A percentile compares a stretch with the other conserved stretches of the same genome.
Evolutionary conservation across 495 filamentous ascomycete species (phyloP).

Genomic region (Parachaetomium inaequale): DNA sequence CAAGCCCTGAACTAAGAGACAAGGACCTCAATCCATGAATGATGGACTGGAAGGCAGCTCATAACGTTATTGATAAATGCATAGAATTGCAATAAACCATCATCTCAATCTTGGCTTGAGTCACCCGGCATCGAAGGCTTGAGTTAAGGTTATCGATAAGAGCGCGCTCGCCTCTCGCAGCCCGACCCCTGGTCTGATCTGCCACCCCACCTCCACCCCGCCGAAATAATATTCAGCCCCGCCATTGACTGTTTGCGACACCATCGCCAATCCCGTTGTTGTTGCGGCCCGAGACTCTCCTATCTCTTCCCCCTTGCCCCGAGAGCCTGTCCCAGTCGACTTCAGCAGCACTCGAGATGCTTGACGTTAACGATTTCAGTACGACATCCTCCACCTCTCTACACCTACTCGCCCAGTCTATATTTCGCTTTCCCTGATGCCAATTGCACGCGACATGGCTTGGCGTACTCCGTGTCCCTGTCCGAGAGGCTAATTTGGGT

Average conservation of each 20-base stretch:
- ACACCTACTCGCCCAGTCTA: background rate
- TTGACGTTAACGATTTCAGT: conserved; percentile 43
- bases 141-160: conserved; percentile 1
- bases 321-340: background rate
- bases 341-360: conserved; percentile 26
- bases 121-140: background rate
- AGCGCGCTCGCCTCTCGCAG: background rate
- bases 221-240: conserved; percentile 35
- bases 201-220: conserved; percentile 31
- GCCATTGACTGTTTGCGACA: conserved; percentile 27
- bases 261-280: background rate
- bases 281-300: background rate
- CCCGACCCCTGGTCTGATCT: conserved; percentile 21
- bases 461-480: background rate
- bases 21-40: no score
- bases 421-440: background rate
- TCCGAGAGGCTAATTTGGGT: conserved; percentile 71
- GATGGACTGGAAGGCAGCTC: no score
- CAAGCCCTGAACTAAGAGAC: no score
- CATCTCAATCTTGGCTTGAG: background rate
- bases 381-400: conserved; percentile 6
- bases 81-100: background rate
- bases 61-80: background rate
- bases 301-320: background rate
- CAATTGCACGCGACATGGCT: conserved; percentile 9